Percentiles rank a stretch among this genome's conserved stretches.
Conservation (phyloP, 2,329 filamentous ascomycete species). For the Arthroderma sp. region DNA sequence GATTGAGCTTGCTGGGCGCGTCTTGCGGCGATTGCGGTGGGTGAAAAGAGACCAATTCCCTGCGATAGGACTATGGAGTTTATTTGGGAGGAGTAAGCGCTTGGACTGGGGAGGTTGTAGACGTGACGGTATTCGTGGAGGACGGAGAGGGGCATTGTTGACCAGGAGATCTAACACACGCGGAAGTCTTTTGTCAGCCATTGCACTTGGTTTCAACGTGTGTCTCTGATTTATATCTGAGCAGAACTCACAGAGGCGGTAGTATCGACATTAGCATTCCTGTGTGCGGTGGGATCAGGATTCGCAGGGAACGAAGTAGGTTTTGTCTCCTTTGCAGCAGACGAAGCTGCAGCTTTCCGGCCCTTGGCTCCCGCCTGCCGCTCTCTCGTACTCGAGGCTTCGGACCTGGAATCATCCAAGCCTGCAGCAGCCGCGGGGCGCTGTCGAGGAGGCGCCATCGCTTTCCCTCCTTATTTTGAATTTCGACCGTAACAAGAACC, state of each 20-base stretch:
- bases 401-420: slow-evolving; percentile 35
- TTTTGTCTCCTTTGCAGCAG: slow-evolving; percentile 17
- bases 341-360: slow-evolving; percentile 17
- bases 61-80: slow-evolving; percentile 35
- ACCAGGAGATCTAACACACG: slow-evolving; percentile 28
- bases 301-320: background rate
- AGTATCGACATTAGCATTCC: slow-evolving; percentile 3
- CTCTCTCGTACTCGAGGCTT: slow-evolving; percentile 34
- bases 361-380: slow-evolving; percentile 21
- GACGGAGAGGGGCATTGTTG: slow-evolving; percentile 29
- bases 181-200: background rate
- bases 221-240: background rate
- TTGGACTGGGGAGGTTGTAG: slow-evolving; percentile 33
- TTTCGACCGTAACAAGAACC: too few species aligned
- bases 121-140: slow-evolving; percentile 37
- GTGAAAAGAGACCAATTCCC: slow-evolving; percentile 32
- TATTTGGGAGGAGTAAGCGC: slow-evolving; percentile 31
- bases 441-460: slow-evolving; percentile 27
- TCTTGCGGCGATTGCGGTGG: slow-evolving; percentile 30
- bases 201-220: background rate
- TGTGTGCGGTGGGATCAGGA: too few species aligned
- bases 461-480: background rate
- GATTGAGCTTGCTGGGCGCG: slow-evolving; percentile 13
- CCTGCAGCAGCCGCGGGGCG: slow-evolving; percentile 20
- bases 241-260: slow-evolving; percentile 3